Conservation (phyloP, 1,284 basidiomycete species). For the Sporisorium scitamineum region DNA sequence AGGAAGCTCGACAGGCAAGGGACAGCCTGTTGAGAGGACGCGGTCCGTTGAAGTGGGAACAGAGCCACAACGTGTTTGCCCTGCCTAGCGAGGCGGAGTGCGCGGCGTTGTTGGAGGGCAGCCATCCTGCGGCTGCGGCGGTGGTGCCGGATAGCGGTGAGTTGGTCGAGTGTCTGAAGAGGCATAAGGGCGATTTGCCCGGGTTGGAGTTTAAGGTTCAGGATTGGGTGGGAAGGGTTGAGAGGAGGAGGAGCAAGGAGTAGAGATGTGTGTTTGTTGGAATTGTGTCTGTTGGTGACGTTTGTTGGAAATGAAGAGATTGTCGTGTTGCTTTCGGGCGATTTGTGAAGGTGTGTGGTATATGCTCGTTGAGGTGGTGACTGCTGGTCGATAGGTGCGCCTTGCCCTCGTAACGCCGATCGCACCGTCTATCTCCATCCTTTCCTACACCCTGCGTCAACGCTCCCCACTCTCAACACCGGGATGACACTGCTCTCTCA, state of each 20-base stretch:
- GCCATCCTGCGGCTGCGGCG: constrained; percentile 61
- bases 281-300: too few relatives aligned
- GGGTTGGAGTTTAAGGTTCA: constrained; percentile 55
- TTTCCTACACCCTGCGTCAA: too few relatives aligned
- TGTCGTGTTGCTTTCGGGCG: too few relatives aligned
- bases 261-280: too few relatives aligned
- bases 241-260: constrained; percentile 3
- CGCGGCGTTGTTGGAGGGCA: constrained; percentile 58
- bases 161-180: constrained; percentile 43
- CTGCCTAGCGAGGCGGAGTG: constrained; percentile 66
- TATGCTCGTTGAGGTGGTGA: too few relatives aligned
- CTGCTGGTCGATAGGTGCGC: too few relatives aligned
- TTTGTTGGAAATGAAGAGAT: too few relatives aligned
- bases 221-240: constrained; percentile 47
- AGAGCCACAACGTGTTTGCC: constrained; percentile 60
- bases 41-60: constrained; percentile 64
- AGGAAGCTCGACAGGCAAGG: constrained; percentile 45
- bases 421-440: too few relatives aligned
- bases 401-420: too few relatives aligned
- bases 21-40: constrained; percentile 50
- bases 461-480: too few relatives aligned
- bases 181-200: constrained; percentile 54
- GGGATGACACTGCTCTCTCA: too few relatives aligned
- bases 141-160: constrained; percentile 46
- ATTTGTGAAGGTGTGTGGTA: too few relatives aligned